Evolutionary conservation across 2,329 filamentous ascomycete species (phyloP).

Genomic region (Phaeosphaeriaceae sp.): DNA sequence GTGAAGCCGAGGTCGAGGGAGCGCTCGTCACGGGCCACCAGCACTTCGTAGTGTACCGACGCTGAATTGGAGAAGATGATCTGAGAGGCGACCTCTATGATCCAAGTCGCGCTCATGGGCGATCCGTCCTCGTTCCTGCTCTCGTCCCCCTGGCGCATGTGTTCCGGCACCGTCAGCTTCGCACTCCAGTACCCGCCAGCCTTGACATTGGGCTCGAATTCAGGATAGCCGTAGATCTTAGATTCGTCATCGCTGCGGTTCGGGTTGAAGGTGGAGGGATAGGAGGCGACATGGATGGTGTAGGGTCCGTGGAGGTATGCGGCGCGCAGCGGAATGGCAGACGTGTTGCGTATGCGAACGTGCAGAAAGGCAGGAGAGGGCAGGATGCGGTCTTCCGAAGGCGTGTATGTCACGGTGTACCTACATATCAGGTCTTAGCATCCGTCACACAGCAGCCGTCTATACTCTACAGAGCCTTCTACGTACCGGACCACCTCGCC

Average conservation of each 20-base stretch:
- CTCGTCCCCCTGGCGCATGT: conserved; percentile 63
- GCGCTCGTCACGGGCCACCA: conserved; percentile 85
- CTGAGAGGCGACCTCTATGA: conserved; percentile 90
- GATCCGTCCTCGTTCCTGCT: conserved; percentile 24
- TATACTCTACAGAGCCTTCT: conserved; percentile 1
- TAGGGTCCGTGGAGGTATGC: conserved; percentile 98
- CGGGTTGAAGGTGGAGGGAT: conserved; percentile 82
- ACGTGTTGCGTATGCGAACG: conserved; percentile 91
- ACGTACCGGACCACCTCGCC: conserved; percentile 87
- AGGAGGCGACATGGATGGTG: conserved; percentile 84
- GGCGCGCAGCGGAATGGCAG: conserved; percentile 86
- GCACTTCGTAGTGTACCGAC: conserved; percentile 84
- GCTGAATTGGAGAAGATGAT: conserved; percentile 92
- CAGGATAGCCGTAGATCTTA: conserved; percentile 76
- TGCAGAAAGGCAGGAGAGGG: conserved; percentile 82
- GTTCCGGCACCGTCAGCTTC: conserved; percentile 78
- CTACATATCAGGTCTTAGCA: conserved; percentile 46
- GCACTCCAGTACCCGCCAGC: conserved; percentile 88
- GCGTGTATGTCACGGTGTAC: conserved; percentile 89
- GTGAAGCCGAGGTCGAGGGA: conserved; percentile 73
- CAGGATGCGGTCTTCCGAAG: conserved; percentile 85
- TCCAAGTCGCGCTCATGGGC: conserved; percentile 75
- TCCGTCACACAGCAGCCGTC: conserved; percentile 1
- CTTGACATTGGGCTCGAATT: conserved; percentile 96
- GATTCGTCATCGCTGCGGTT: conserved; percentile 77